Evolutionary conservation across 2,329 filamentous ascomycete species (phyloP), one percentile per base, ranked within the genome.

Genomic region (Emericellopsis cladophorae): DNA sequence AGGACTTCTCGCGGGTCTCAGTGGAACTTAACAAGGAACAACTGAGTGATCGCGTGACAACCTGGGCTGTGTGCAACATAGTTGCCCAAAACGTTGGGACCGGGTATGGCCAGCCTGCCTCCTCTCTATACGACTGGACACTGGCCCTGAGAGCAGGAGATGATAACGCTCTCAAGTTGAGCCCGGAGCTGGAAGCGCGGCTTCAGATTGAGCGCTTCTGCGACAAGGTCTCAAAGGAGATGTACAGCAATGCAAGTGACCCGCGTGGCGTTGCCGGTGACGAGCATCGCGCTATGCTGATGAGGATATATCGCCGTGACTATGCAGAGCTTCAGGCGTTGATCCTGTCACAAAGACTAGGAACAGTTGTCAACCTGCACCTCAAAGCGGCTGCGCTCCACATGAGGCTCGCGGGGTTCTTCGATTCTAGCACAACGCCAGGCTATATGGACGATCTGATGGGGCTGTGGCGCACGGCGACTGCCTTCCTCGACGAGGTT

Each of bases 61-160:
- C 84, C 2, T 92, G 84, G 84, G 84, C 84, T 2, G 81, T 86
- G 4, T 87, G 84, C 64, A 92, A 92, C 54, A 83, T 90, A 47
- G 84, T 89, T 29, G 80, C 84, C 18, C 84, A 90, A 52, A 80
- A 78, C 42, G 76, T 89, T 35, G 84, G 83, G n/a, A 90, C 85
- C 4, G 84, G 84, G 16, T 86, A 88, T 51, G 84, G 84, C 6
- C 84, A 89, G 54, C 84, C 85, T 7, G 83, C 84, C 5, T 84
- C 83, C 36, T 86, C 78, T 40, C 68, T 81, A 37, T 89, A 83
- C 59, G 84, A 83, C 59, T 88, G 76, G 74, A 89, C 79, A 2
- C 65, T 83, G 45, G 79, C 72, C 36, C 66, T 74, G 50, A 66
- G 75, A 38, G 70, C 74, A 1, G 74, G 74, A 37, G 74, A 79